phyloP scores from a whole-genome alignment of 2,329 filamentous ascomycete genomes.

The Aphanocladium album region DNA sequence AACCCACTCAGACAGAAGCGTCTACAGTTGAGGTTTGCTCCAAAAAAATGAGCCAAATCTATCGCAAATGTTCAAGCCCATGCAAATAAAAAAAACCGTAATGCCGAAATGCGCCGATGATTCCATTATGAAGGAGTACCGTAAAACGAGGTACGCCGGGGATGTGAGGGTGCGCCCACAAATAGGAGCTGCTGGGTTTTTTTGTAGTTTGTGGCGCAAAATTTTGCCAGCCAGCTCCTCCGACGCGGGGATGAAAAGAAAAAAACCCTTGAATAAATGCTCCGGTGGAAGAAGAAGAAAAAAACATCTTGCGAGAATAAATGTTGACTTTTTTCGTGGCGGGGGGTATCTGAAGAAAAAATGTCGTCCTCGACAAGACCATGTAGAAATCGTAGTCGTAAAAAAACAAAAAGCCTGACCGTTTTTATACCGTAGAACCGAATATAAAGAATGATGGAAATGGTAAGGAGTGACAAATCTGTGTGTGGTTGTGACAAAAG shows the following conservation, averaged over 20 bases:
- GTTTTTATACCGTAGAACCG: constrained; percentile 23
- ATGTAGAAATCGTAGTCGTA: constrained; percentile 29
- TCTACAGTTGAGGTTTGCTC: background rate
- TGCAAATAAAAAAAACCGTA: constrained; percentile 19
- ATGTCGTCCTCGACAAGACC: constrained; percentile 28
- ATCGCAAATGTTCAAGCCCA: constrained; percentile 14
- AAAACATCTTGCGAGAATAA: constrained; percentile 15
- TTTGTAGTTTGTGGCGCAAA: background rate
- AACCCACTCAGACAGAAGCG: background rate
- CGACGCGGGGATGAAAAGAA: background rate
- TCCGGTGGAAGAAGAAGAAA: constrained; percentile 18
- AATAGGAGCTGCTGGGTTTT: background rate
- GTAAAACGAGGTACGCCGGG: constrained; percentile 6
- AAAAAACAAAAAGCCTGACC: constrained; percentile 21
- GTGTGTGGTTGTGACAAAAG: constrained; percentile 13
- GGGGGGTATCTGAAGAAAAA: constrained; percentile 32
- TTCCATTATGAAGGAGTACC: constrained; percentile 32
- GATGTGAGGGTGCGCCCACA: background rate
- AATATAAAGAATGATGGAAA: constrained; percentile 10
- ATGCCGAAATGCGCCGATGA: constrained; percentile 24
- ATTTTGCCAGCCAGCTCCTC: background rate
- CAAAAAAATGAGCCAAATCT: constrained; percentile 11
- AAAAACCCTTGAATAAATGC: constrained; percentile 13
- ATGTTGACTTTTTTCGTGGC: constrained; percentile 30
- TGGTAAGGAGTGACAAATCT: constrained; percentile 19